Base-by-base conservation (phyloP, 2,329 filamentous ascomycete species). In the Stachybotrys elegans region DNA sequence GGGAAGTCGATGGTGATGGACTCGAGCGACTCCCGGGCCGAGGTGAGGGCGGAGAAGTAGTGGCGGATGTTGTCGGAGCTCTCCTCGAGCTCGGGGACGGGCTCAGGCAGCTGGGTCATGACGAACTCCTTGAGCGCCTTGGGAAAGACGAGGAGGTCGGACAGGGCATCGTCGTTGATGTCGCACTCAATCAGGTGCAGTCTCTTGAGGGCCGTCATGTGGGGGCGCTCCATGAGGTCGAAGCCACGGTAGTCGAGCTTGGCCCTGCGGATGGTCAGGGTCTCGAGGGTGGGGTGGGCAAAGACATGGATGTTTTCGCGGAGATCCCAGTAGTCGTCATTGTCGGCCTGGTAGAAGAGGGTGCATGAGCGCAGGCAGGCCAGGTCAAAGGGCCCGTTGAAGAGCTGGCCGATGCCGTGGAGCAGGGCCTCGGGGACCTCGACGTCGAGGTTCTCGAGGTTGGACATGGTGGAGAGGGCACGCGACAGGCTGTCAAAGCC, bases 301-400 rank as follows among this genome's bases (percentile, higher is more conserved):
- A 75, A 75, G 41, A 75, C 72, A 57, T 75, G 70, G 38, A 75
- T 74, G 50, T 73, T 75, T 47, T 73, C 70, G 46, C 68, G 70
- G 31, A 75, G 60, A 50, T 75, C 71, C 72, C 72, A 75, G 54
- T 74, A 75, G 9, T 59, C 58, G 40, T 67, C 60, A 42, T 68
- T 60, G 13, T 65, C 60, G 48, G 60, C 60, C 51, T 74, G 70
- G 50, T 74, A 75, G 56, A 68, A 74, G 25, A 75, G 57, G 3
- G 62, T 67, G 59, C 72, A 75, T 4, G 63, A 60, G 51, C 67
- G 68, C 20, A 75, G 61, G 47, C 67, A 72, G 37, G 72, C 70
- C 41, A 75, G 56, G 56, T 74, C 72, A 47, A 75, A 75, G 1
- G 72, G 72, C 1, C 70, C 68, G 49, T 74, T 73, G 54, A 75